phyloP scores from a whole-genome alignment of 1,284 basidiomycete species.

The Malassezia sp. region DNA sequence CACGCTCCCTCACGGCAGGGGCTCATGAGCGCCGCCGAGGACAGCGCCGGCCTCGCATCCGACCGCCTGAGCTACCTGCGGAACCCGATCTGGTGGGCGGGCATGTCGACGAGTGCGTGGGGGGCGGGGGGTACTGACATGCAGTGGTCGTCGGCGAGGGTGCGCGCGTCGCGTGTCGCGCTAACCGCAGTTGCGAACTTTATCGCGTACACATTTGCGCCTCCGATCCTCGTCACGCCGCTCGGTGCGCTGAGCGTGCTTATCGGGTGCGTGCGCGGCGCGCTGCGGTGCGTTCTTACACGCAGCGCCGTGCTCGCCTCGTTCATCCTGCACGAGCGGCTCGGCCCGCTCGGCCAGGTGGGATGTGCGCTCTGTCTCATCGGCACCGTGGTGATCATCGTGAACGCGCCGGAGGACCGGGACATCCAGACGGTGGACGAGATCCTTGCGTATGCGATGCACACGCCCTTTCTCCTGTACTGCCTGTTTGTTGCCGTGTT shows the following conservation, averaged over 20 bases:
- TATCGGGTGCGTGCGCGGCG: conserved; percentile 65
- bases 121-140: background rate
- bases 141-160: conserved; percentile 43
- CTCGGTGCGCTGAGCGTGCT: conserved; percentile 92
- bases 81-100: conserved; percentile 97
- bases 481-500: conserved; percentile 73
- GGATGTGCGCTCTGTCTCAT: conserved; percentile 81
- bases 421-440: conserved; percentile 87
- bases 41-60: conserved; percentile 36
- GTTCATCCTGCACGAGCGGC: conserved; percentile 79
- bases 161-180: background rate
- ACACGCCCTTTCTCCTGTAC: conserved; percentile 68
- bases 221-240: conserved; percentile 91
- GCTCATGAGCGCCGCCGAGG: conserved; percentile 42
- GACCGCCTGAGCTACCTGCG: conserved; percentile 58
- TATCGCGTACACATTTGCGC: conserved; percentile 94
- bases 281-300: conserved; percentile 54
- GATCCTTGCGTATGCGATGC: conserved; percentile 75
- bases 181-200: conserved; percentile 78
- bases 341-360: conserved; percentile 81
- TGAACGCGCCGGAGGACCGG: conserved; percentile 93
- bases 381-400: conserved; percentile 86
- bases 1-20: conserved; percentile 21
- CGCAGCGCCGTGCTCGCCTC: conserved; percentile 58
- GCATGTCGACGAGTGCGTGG: conserved; percentile 73